These are phyloP conservation scores for Corynespora cassiicola DNA, from an alignment of 2,329 filamentous ascomycete genomes.

Conservation along the genomic window DNA sequence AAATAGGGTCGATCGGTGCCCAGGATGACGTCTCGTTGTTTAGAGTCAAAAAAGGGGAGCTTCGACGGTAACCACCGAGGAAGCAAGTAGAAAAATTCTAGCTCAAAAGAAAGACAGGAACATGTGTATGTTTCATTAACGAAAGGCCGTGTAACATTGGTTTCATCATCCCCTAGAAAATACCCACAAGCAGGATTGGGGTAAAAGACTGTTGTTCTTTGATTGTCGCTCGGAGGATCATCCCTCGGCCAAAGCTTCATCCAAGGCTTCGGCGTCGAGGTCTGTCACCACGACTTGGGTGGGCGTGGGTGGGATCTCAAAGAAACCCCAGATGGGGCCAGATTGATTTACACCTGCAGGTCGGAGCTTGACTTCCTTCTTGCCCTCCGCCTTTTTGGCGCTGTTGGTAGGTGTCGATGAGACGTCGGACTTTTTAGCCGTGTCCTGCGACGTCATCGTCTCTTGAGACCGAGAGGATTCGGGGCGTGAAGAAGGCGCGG, in stretches of 20 bases:
- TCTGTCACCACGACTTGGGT: conserved; percentile 42
- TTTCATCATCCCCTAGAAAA: no score
- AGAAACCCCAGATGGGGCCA: conserved; percentile 48
- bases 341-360: conserved; percentile 46
- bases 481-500: conserved; percentile 20
- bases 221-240: no score
- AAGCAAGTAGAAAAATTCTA: no score
- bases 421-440: conserved; percentile 2
- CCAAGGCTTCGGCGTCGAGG: conserved; percentile 46
- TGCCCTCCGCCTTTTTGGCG: conserved; percentile 18
- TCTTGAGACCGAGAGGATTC: conserved; percentile 26
- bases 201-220: no score
- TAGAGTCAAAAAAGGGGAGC: no score
- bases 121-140: no score
- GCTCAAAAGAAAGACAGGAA: no score
- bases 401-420: neutral
- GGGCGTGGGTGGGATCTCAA: conserved; percentile 40
- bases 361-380: conserved; percentile 23
- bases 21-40: no score
- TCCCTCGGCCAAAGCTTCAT: conserved; percentile 42
- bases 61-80: no score
- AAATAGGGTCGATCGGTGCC: no score
- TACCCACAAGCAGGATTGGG: no score
- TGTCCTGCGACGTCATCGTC: conserved; percentile 24
- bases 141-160: no score